Percentiles rank a stretch among this genome's conserved stretches.
Evolutionary conservation across 2,329 filamentous ascomycete species (phyloP).

Genomic region (Chrysoporthe cubensis): DNA sequence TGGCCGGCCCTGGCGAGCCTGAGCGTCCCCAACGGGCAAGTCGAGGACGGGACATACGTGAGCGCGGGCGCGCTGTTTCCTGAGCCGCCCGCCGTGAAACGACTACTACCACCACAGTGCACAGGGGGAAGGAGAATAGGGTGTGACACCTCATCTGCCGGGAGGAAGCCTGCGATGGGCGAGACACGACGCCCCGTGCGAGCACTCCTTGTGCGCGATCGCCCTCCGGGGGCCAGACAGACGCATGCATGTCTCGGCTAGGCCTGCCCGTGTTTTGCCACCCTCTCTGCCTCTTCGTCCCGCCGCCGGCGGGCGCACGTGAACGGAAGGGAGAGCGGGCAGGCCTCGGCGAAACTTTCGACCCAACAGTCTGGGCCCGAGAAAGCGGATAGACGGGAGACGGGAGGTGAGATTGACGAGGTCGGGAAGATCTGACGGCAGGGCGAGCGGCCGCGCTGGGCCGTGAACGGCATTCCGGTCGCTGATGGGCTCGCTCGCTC

Average conservation of each 20-base stretch:
- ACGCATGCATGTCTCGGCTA: conserved; percentile 30
- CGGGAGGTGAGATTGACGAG: conserved; percentile 22
- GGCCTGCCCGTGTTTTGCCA: conserved; percentile 21
- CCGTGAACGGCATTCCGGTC: conserved; percentile 4
- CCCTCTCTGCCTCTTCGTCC: conserved; percentile 3
- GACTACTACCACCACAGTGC: neutral
- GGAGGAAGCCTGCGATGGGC: conserved; percentile 17
- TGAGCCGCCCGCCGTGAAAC: conserved; percentile 18
- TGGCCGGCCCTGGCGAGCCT: too few relatives aligned
- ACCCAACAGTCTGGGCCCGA: conserved; percentile 17
- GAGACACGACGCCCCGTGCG: conserved; percentile 25
- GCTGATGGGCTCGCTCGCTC: neutral
- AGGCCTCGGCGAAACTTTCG: conserved; percentile 4
- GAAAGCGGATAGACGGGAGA: conserved; percentile 14
- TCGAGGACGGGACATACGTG: neutral
- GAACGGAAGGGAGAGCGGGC: neutral
- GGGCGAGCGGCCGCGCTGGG: neutral
- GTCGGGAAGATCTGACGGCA: conserved; percentile 19
- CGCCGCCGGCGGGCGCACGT: neutral
- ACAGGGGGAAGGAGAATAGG: neutral
- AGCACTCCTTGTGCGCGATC: conserved; percentile 28
- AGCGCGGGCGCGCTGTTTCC: neutral
- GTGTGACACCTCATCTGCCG: conserved; percentile 19
- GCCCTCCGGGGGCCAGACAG: conserved; percentile 10
- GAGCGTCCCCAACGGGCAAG: conserved; percentile 15